Conservation (phyloP, 2,329 filamentous ascomycete species). For the Periconia digitata region DNA sequence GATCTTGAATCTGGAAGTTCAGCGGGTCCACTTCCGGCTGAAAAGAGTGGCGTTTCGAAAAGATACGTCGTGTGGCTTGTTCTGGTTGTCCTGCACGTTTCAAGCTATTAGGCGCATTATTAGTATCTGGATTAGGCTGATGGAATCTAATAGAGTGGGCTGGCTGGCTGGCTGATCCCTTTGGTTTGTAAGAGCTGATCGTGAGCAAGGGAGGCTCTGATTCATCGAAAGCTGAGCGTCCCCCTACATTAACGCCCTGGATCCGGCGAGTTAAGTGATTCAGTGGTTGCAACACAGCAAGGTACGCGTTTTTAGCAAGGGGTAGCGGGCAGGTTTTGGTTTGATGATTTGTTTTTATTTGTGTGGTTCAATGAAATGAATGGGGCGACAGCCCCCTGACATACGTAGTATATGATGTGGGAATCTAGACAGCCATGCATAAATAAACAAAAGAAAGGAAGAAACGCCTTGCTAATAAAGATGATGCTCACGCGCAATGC, state of each 20-base stretch:
- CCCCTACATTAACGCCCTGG: background rate
- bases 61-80: background rate
- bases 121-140: background rate
- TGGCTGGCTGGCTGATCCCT: too few species aligned
- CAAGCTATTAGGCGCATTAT: background rate
- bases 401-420: background rate
- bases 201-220: too few species aligned
- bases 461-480: background rate
- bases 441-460: too few species aligned
- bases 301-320: background rate
- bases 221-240: too few species aligned
- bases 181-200: too few species aligned
- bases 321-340: background rate
- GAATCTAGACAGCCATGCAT: background rate
- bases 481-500: background rate
- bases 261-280: background rate
- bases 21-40: background rate
- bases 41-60: background rate
- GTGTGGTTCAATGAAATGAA: background rate
- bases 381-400: background rate
- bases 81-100: background rate
- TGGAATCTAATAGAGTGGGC: background rate
- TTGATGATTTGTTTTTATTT: background rate
- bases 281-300: background rate
- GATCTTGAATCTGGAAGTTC: background rate